Evolutionary conservation across 805 yeast species (phyloP).

Genomic region (Komagataella kurtzmanii): DNA sequence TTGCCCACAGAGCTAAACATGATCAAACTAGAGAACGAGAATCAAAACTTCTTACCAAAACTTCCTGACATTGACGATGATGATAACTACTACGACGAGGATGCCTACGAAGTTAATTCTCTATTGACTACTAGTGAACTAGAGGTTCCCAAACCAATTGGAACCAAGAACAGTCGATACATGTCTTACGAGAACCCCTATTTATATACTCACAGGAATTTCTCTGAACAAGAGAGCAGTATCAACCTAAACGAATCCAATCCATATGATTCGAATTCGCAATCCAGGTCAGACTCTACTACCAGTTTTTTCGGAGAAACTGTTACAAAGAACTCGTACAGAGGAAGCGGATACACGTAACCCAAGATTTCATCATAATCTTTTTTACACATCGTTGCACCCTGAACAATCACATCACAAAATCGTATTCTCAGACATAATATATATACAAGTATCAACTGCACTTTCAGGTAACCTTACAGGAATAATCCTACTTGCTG

Average conservation of each 20-base stretch:
- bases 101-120: background rate
- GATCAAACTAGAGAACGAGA: constrained; percentile 11
- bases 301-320: background rate
- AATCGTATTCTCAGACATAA: background rate
- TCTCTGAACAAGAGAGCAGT: background rate
- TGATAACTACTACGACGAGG: background rate
- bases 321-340: background rate
- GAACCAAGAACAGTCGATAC: background rate
- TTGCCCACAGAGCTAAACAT: constrained; percentile 16
- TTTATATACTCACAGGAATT: background rate
- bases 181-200: background rate
- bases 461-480: background rate
- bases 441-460: background rate
- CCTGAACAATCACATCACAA: background rate
- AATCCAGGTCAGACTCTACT: constrained; percentile 6
- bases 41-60: constrained; percentile 12
- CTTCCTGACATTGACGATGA: constrained; percentile 8
- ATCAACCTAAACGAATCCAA: background rate
- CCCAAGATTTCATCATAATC: background rate
- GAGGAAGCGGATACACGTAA: background rate
- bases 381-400: background rate
- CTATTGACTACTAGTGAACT: background rate
- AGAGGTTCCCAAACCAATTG: background rate
- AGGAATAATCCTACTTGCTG: background rate
- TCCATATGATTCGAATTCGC: constrained; percentile 9